Base-by-base conservation (phyloP, 129 eudicot genomes). In the Gnaphalium uliginosum region DNA sequence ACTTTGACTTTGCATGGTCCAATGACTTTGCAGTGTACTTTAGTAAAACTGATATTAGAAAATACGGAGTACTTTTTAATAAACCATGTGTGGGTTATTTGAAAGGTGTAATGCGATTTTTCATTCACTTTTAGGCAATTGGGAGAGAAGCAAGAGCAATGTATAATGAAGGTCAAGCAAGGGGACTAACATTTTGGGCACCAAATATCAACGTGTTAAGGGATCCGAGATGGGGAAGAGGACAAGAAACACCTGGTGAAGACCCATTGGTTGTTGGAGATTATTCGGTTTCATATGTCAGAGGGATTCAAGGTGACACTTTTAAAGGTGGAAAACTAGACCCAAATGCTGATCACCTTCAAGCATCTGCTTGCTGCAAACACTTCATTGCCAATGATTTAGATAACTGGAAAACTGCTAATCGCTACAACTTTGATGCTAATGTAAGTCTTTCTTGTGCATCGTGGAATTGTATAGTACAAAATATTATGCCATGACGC, bases 151-250 rank as follows among this genome's bases (percentile, higher is more conserved):
- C 88, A 73, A 80, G 93, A 32, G 93, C 82, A 63, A 73, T 90
- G 71, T 90, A 82, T 75, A 88, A 90, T 65, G 86, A 17, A 58
- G 96, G 93, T 78, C 93, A 87, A 77, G 93, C 86, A 14, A 82
- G 59, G 61, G 96, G 96, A 25, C 76, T 90, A 78, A 84, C 96
- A 69, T 90, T 90, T 66, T 90, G 96, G 96, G 87, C 96, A 72
- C 96, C 96, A 70, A 85, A 85, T 68, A 78, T 88, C 18, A 90
- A 90, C 73, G 76, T 88, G 25, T 82, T 84, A 23, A 78, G 96
- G 60, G 96, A 90, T 30, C 96, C 96, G 37, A 79, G 96, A 66
- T 90, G 96, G 96, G 96, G 96, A 19, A 80, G 96, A 82, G 93
- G 88, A 22, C 93, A 88, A 61, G 93, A 90, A 80, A 88, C 96